These are phyloP conservation scores for Fusarium foetens DNA, from an alignment of 2,329 filamentous ascomycete species.

Conservation along the genomic window DNA sequence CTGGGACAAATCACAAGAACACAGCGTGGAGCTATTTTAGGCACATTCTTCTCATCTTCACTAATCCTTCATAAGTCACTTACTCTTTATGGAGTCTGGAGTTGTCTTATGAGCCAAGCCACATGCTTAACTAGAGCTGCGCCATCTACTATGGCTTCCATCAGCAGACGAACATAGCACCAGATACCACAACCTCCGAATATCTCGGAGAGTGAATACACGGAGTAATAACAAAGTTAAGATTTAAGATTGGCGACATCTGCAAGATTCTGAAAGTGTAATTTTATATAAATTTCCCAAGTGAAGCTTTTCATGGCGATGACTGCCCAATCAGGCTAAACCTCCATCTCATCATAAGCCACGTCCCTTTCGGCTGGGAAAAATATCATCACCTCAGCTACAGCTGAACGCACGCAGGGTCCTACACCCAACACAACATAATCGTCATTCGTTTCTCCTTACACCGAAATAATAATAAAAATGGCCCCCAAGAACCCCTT, in stretches of 20 bases:
- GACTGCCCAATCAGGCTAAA: slow-evolving; percentile 24
- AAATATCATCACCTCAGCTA: slow-evolving; percentile 1
- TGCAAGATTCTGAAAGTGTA: neutral
- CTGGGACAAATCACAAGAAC: neutral
- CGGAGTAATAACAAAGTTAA: neutral
- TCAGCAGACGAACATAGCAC: neutral
- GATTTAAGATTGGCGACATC: neutral
- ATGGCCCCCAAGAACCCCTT: slow-evolving; percentile 48
- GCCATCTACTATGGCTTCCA: neutral
- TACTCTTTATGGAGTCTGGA: neutral
- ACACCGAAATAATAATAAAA: slow-evolving; percentile 11
- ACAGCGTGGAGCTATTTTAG: neutral
- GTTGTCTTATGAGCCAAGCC: slow-evolving; percentile 8
- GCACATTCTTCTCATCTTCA: neutral
- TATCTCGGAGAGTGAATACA: neutral
- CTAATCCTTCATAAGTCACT: neutral
- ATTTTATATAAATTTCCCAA: neutral
- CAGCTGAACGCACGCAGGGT: slow-evolving; percentile 1
- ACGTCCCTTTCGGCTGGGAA: neutral
- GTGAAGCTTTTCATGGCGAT: slow-evolving; percentile 15
- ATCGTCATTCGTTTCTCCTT: neutral
- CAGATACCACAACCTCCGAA: neutral
- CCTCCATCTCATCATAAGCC: slow-evolving; percentile 4
- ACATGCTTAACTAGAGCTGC: slow-evolving; percentile 2
- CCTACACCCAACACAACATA: neutral